Evolutionary conservation across 306 rosid genomes (phyloP).

Genomic region (Gleditsia sinensis): DNA sequence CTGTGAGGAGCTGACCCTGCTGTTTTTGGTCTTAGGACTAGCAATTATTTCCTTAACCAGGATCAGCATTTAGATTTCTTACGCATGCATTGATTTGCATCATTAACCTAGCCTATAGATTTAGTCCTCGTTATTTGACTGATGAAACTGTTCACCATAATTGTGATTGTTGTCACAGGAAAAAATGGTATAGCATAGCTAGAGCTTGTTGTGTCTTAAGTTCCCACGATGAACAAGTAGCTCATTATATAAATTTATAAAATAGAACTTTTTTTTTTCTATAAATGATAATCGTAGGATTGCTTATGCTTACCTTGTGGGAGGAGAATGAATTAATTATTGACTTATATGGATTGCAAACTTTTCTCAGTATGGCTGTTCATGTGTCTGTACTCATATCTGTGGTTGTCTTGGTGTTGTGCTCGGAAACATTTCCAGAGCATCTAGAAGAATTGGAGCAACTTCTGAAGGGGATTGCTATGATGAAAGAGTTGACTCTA

Average conservation of each 20-base stretch:
- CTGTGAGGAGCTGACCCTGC: background rate
- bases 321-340: background rate
- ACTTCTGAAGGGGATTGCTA: slow-evolving; percentile 92
- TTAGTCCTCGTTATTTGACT: background rate
- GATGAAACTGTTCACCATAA: background rate
- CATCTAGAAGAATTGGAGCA: slow-evolving; percentile 87
- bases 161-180: slow-evolving; percentile 1
- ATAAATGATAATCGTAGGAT: background rate
- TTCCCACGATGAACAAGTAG: background rate
- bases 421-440: slow-evolving; percentile 46
- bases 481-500: slow-evolving; percentile 92
- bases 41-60: background rate
- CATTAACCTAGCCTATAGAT: background rate
- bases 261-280: background rate
- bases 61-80: background rate
- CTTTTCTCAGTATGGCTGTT: slow-evolving; percentile 23
- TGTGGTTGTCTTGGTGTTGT: slow-evolving; percentile 15
- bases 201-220: background rate
- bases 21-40: background rate
- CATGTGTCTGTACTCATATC: slow-evolving; percentile 16
- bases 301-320: background rate
- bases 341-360: background rate
- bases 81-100: background rate
- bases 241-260: background rate
- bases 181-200: background rate